Base-by-base conservation (phyloP, 176 grass and related monocot genomes). In the Calamus simplicifolius region DNA sequence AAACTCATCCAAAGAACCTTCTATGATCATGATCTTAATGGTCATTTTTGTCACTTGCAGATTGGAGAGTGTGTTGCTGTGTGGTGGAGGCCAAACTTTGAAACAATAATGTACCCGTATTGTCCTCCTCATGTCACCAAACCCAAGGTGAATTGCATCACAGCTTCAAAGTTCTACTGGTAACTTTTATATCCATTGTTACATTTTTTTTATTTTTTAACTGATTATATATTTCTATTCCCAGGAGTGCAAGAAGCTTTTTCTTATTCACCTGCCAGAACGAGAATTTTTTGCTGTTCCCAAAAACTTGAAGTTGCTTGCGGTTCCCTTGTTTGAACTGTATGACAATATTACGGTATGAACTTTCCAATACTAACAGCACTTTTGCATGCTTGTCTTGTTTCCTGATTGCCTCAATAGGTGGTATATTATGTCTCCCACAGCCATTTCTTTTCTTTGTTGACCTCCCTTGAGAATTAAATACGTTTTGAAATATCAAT, bases 21-120 rank as follows among this genome's bases (percentile, higher is more conserved):
- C 8, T 13, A 43, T 43, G 35, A 43, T 43, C 8, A 10, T 43
- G 35, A 43, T 12, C 8, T 43, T 10, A 12, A 10, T 43, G 3
- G 17, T 8, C 14, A 25, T 30, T 63, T 27, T 10, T 66, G 35
- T 13, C 4, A 68, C 27, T 80, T 85, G 54, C 69, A 98, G 93
- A 76, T 98, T 74, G 93, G 88, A 68, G 94, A 98, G 75, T 93
- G 87, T 71, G 94, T 93, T 93, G 94, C 81, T 58, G 84, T 85
- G n/a, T 98, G 94, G 88, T 98, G 94, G 94, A 92, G 94, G 70
- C 88, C 94, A 29, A 98, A 98, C 75, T 98, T 98, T 71, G 88
- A 98, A 67, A 98, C 94, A 18, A 84, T 92, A 60, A 98, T 98
- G 94, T 93, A 98, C 72, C 94, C 94, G 28, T 98, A 98, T 72